Conservation (phyloP, 148 eudicot genomes). For the Selenicereus undatus region DNA sequence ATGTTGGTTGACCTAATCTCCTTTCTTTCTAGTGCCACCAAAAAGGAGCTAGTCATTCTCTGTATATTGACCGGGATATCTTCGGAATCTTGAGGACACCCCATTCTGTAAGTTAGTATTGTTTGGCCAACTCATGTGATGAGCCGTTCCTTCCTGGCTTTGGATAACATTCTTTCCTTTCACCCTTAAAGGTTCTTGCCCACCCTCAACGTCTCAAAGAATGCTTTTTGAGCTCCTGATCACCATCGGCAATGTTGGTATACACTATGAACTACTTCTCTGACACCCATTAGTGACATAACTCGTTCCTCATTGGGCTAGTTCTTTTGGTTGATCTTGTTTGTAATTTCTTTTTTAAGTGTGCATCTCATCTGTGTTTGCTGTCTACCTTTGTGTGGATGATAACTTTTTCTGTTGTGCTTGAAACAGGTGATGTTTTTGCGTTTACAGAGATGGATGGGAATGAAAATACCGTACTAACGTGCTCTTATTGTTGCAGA, state of each 20-base stretch:
- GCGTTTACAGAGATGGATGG: background rate
- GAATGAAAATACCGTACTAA: background rate
- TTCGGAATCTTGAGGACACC: no score
- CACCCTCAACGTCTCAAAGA: background rate
- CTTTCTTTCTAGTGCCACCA: no score
- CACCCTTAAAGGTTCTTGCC: background rate
- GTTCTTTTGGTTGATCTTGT: background rate
- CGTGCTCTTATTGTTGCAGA: conserved; percentile 41
- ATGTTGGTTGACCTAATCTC: no score
- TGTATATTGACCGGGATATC: no score
- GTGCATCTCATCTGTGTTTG: background rate
- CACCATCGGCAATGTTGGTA: background rate
- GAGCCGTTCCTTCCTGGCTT: background rate
- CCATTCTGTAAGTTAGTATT: no score
- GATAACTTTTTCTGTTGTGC: background rate
- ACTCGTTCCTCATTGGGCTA: background rate
- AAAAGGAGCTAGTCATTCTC: no score
- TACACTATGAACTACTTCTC: background rate
- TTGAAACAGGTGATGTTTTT: background rate
- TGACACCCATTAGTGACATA: background rate
- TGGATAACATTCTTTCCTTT: background rate
- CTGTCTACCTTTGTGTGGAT: background rate
- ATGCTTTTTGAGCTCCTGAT: background rate
- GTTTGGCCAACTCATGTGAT: no score
- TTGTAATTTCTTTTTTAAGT: no score